Conservation (phyloP, 1,284 basidiomycete species). For the Apiotrichum siamense region DNA sequence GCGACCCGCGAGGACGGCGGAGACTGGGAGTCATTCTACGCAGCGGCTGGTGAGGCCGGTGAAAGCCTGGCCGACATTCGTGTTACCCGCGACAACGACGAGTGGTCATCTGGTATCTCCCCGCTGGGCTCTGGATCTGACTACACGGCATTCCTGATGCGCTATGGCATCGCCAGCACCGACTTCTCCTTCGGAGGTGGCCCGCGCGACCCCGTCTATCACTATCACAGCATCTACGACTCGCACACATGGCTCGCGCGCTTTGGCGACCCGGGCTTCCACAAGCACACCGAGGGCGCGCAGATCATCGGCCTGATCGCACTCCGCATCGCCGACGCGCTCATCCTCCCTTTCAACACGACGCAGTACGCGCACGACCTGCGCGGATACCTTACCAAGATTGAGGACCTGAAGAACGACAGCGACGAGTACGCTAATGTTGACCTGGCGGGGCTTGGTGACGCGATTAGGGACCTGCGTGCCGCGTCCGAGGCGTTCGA, state of each 20-base stretch:
- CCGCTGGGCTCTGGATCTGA: constrained; percentile 54
- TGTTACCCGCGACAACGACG: not conserved
- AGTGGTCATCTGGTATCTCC: constrained; percentile 16
- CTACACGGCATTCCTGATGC: constrained; percentile 66
- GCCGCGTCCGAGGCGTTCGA: constrained; percentile 56
- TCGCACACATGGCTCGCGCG: constrained; percentile 60
- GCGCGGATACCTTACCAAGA: constrained; percentile 56
- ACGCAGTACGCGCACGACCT: constrained; percentile 67
- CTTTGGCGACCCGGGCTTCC: constrained; percentile 70
- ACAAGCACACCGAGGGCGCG: constrained; percentile 63
- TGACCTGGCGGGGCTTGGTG: constrained; percentile 52
- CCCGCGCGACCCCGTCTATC: constrained; percentile 60
- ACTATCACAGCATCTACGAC: constrained; percentile 69
- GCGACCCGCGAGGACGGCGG: constrained; percentile 38
- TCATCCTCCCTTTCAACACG: constrained; percentile 65
- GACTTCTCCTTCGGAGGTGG: constrained; percentile 50
- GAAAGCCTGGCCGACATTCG: too few relatives aligned
- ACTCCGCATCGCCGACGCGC: constrained; percentile 58
- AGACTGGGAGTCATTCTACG: constrained; percentile 22
- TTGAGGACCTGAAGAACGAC: constrained; percentile 49
- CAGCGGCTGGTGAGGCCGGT: not conserved
- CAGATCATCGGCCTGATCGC: constrained; percentile 60
- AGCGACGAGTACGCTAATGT: constrained; percentile 25
- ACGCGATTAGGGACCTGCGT: constrained; percentile 54
- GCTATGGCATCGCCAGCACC: constrained; percentile 48